phyloP scores from a whole-genome alignment of 2,329 filamentous ascomycete species.

The Colletotrichum scovillei region DNA sequence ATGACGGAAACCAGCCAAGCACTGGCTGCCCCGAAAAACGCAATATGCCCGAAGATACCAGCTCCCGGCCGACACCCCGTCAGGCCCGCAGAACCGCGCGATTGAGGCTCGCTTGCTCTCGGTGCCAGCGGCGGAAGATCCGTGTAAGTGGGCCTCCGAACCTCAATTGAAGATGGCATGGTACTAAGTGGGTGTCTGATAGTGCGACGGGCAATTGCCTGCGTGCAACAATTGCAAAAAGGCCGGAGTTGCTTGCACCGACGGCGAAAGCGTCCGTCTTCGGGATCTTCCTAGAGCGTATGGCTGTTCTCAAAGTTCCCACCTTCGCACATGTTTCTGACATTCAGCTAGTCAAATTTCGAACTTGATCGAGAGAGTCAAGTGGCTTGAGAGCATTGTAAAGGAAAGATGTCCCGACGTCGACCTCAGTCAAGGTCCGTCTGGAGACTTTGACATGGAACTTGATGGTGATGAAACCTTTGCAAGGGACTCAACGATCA shows the following conservation, averaged over 20 bases:
- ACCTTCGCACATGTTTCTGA: not conserved
- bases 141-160: constrained; percentile 45
- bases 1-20: not conserved
- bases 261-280: constrained; percentile 54
- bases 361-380: constrained; percentile 53
- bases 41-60: constrained; percentile 25
- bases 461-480: constrained; percentile 13
- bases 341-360: constrained; percentile 38
- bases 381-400: constrained; percentile 59
- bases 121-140: constrained; percentile 63
- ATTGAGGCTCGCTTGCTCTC: constrained; percentile 38
- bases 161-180: not conserved
- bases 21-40: not conserved
- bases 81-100: constrained; percentile 41
- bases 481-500: constrained; percentile 30
- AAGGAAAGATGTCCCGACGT: constrained; percentile 54
- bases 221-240: constrained; percentile 56
- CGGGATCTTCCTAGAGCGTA: constrained; percentile 56
- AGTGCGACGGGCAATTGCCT: constrained; percentile 59
- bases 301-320: not conserved
- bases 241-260: constrained; percentile 52
- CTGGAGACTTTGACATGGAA: constrained; percentile 7
- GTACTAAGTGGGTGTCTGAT: constrained; percentile 5
- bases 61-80: constrained; percentile 32
- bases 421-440: constrained; percentile 45